Percentiles rank a stretch among this genome's conserved stretches.
phyloP scores from a whole-genome alignment of 148 eudicot genomes.

The Chenopodium suecicum region DNA sequence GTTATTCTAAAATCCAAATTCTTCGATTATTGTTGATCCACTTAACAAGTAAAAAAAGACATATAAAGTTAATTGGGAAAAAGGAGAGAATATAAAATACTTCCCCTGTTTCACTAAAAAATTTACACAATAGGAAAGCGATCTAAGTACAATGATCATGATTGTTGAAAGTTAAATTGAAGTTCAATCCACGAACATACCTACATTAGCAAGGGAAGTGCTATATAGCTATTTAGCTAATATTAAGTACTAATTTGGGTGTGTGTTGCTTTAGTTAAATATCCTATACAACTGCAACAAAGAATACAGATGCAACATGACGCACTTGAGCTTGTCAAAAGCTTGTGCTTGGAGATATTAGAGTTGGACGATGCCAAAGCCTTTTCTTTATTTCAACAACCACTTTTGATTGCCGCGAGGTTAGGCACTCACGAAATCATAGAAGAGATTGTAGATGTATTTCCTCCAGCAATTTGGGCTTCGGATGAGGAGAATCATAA shows the following conservation, averaged over 20 bases:
- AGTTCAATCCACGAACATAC: too few relatives aligned
- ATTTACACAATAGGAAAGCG: too few relatives aligned
- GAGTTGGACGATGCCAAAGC: conserved; percentile 29
- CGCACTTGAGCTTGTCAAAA: conserved; percentile 22
- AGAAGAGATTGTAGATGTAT: conserved; percentile 29
- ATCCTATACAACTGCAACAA: not conserved
- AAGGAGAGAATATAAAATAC: too few relatives aligned
- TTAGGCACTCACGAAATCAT: conserved; percentile 28
- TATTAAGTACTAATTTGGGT: not conserved
- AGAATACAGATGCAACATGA: conserved; percentile 5
- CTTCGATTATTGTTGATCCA: too few relatives aligned
- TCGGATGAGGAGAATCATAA: conserved; percentile 25
- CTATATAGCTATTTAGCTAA: too few relatives aligned
- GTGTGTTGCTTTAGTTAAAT: not conserved
- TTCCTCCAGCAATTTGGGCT: conserved; percentile 31
- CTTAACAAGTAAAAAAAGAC: too few relatives aligned
- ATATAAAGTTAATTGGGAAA: too few relatives aligned
- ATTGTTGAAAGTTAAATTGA: too few relatives aligned
- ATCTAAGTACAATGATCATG: too few relatives aligned
- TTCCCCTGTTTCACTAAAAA: too few relatives aligned
- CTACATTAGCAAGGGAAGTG: too few relatives aligned
- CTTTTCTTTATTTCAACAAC: conserved; percentile 26
- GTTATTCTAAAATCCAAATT: not conserved
- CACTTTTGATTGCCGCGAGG: conserved; percentile 30
- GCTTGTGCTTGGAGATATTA: conserved; percentile 27